Conservation (phyloP, 345 rosid genomes). For the Erodium maritimum region DNA sequence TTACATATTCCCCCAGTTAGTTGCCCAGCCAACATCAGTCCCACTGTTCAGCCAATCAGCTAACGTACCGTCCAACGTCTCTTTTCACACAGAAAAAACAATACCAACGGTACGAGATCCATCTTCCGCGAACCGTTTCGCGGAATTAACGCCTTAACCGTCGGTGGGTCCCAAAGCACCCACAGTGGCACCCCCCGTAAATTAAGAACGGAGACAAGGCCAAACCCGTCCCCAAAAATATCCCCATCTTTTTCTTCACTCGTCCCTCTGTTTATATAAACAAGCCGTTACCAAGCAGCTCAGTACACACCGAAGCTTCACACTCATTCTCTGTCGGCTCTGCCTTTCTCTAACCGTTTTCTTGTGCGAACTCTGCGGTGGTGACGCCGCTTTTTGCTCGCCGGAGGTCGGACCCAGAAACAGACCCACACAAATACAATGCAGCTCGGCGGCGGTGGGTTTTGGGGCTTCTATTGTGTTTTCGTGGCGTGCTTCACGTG, state of each 20-base stretch:
- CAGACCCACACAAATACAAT: slow-evolving; percentile 26
- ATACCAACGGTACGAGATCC: no score
- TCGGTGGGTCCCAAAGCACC: slow-evolving; percentile 35
- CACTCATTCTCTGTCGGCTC: slow-evolving; percentile 18
- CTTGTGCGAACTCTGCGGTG: slow-evolving; percentile 1
- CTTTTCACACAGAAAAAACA: no score
- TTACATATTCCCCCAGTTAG: no score
- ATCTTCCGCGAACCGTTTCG: slow-evolving; percentile 6
- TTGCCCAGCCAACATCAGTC: not conserved
- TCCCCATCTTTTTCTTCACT: not conserved
- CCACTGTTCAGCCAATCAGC: not conserved
- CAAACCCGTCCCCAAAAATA: slow-evolving; percentile 8
- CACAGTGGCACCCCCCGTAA: slow-evolving; percentile 41
- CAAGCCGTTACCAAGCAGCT: no score
- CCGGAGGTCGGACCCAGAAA: not conserved
- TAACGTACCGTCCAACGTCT: not conserved
- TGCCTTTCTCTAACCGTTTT: not conserved
- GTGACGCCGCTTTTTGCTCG: not conserved
- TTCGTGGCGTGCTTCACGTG: slow-evolving; percentile 10
- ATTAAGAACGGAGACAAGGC: slow-evolving; percentile 9
- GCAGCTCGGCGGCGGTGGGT: slow-evolving; percentile 19
- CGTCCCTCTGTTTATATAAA: slow-evolving; percentile 13
- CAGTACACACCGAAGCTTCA: slow-evolving; percentile 5
- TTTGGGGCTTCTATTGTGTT: slow-evolving; percentile 2
- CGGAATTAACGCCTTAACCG: slow-evolving; percentile 72